Conservation (phyloP, 1,284 basidiomycete genomes). For the Afroboletus lepidellus region DNA sequence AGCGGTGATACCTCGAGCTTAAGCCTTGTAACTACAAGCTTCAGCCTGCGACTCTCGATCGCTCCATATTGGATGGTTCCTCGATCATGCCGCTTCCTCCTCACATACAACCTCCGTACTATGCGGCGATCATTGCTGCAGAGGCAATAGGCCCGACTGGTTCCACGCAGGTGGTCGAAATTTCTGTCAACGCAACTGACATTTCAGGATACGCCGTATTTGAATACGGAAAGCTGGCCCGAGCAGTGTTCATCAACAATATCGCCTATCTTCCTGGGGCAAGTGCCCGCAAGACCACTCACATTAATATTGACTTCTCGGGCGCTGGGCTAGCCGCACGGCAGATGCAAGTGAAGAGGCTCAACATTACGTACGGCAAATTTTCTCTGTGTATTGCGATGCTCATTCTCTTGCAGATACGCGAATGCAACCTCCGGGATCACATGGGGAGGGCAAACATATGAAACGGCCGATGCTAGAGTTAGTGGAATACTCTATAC, state of each 20-base stretch:
- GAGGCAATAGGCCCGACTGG: conserved; percentile 43
- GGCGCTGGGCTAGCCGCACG: conserved; percentile 17
- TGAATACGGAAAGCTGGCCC: conserved; percentile 43
- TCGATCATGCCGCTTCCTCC: conserved; percentile 48
- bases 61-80: conserved; percentile 52
- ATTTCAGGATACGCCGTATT: conserved; percentile 65
- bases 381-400: neutral
- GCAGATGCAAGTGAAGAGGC: conserved; percentile 42
- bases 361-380: conserved; percentile 43
- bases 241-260: conserved; percentile 59
- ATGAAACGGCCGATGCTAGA: conserved; percentile 53
- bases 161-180: conserved; percentile 48
- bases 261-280: conserved; percentile 47
- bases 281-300: conserved; percentile 38
- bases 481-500: conserved; percentile 41
- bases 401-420: conserved; percentile 36
- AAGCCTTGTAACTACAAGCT: conserved; percentile 36
- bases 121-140: conserved; percentile 52
- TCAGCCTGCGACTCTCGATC: conserved; percentile 52
- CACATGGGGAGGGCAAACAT: conserved; percentile 65
- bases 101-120: conserved; percentile 61
- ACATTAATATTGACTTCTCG: conserved; percentile 44
- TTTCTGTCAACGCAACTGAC: conserved; percentile 47
- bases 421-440: conserved; percentile 56
- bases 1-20: neutral